These are phyloP conservation scores for Discostella stelligeroides DNA, from an alignment of 108 stramenopile genomes.

Conservation along the genomic window DNA sequence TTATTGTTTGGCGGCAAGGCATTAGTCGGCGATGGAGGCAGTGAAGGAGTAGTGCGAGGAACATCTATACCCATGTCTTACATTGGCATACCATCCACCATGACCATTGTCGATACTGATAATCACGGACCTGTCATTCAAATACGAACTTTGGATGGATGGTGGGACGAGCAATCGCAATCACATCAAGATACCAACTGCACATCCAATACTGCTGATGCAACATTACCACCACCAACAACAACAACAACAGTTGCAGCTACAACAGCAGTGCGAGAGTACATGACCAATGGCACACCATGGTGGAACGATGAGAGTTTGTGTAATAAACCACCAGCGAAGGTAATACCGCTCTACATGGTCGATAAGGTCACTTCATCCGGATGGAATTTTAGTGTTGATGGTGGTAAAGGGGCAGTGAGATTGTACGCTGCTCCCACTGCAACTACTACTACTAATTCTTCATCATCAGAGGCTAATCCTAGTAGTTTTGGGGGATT, in stretches of 20 bases:
- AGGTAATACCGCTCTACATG: constrained; percentile 27
- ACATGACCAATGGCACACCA: not conserved
- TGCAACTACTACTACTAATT: no score
- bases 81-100: constrained; percentile 23
- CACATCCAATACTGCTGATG: no score
- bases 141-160: constrained; percentile 11
- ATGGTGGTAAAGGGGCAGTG: constrained; percentile 32
- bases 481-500: no score
- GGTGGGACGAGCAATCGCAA: not conserved
- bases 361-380: constrained; percentile 15
- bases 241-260: not conserved
- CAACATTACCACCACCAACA: no score
- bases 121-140: constrained; percentile 29
- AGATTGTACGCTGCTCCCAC: constrained; percentile 16
- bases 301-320: constrained; percentile 12
- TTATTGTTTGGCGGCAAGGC: no score
- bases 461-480: no score
- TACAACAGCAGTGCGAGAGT: not conserved
- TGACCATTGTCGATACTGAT: constrained; percentile 33
- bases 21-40: no score
- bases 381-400: constrained; percentile 25
- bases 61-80: constrained; percentile 10
- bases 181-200: no score
- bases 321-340: constrained; percentile 1
- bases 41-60: not conserved